Evolutionary conservation across 1,139 yeast species (phyloP), one percentile per base, ranked within the genome.

Genomic region (Barnettozyma hawaiiensis): DNA sequence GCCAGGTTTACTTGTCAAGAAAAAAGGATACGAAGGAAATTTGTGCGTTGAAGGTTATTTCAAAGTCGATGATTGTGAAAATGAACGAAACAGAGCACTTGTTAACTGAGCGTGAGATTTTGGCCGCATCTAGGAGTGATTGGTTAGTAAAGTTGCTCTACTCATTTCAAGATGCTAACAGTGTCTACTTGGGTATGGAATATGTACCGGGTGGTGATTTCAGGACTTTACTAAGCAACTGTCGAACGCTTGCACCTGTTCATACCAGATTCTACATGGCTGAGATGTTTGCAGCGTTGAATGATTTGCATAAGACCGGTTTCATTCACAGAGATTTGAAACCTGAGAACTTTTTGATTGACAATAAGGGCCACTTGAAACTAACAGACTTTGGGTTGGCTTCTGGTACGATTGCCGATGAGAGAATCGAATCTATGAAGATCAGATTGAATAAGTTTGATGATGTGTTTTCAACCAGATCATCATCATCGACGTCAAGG

Each of bases 121-220:
- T 94, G 55, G 92, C 98, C 20, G 92, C 94, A 36, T 87, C 97
- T 7, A 76, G 96, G 61, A 81, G 94, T 46, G 96, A 90, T 48
- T 94, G 99, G 99, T 72, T 94, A 38, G 98, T 92, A 35, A 89
- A 89, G 63, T 70, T 94, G 44, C 71, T 89, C 47, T 94, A 94
- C 62, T 96, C 98, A 3, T 94, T 94, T 67, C 99, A 94, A 62
- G 97, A 92, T 63, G 68, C 82, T 0, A 92, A 85, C 48, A 85
- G 85, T 61, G 86, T 94, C 32, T 94, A 86, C 56, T 71, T 94
- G 57, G 98, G 98, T 2, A 94, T 94, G 99, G 98, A 94, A 62
- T 94, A 86, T 64, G 98, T 94, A 9, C 97, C 98, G 5, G 99
- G 99, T 47, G 99, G 99, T 40, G 99, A 94, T 62, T 94, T 87